A percentile compares a stretch with the other conserved stretches of the same genome.
Evolutionary conservation across 176 grass and related monocot genomes (phyloP).

Genomic region (Carex cristatella): DNA sequence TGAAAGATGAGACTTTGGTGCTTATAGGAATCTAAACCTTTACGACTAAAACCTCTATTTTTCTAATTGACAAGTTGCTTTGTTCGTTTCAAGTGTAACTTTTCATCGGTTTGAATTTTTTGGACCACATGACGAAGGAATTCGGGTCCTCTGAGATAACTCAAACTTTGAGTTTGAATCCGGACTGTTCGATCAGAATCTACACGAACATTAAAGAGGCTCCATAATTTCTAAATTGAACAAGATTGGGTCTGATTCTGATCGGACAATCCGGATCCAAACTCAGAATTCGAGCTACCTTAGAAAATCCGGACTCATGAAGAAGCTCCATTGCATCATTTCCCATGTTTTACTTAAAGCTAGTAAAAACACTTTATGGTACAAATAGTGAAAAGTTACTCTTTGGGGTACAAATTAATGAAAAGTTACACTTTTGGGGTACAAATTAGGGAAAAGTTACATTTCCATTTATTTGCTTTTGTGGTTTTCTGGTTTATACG

Average conservation of each 20-base stretch:
- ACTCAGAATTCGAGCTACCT: too few relatives aligned
- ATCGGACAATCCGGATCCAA: too few relatives aligned
- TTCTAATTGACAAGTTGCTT: constrained; percentile 11
- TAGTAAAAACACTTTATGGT: background rate
- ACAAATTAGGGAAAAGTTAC: background rate
- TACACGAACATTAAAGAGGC: too few relatives aligned
- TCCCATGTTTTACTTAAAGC: background rate
- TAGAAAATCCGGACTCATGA: too few relatives aligned
- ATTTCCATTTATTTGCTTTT: background rate
- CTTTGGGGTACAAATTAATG: background rate
- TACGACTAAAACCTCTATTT: background rate
- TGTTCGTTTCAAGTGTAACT: background rate
- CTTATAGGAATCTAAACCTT: constrained; percentile 19
- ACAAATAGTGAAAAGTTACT: background rate
- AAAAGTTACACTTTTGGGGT: background rate
- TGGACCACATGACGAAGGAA: background rate
- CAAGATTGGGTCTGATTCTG: too few relatives aligned
- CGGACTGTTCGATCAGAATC: too few relatives aligned
- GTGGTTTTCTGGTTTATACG: background rate
- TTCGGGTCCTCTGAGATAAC: too few relatives aligned
- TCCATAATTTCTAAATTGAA: too few relatives aligned
- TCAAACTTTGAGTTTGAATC: too few relatives aligned
- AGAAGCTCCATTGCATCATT: background rate
- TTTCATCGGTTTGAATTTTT: background rate
- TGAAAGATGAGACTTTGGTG: constrained; percentile 13